These are phyloP conservation scores for Kodamaea kakaduensis DNA, from an alignment of 805 yeast species.

Conservation along the genomic window DNA sequence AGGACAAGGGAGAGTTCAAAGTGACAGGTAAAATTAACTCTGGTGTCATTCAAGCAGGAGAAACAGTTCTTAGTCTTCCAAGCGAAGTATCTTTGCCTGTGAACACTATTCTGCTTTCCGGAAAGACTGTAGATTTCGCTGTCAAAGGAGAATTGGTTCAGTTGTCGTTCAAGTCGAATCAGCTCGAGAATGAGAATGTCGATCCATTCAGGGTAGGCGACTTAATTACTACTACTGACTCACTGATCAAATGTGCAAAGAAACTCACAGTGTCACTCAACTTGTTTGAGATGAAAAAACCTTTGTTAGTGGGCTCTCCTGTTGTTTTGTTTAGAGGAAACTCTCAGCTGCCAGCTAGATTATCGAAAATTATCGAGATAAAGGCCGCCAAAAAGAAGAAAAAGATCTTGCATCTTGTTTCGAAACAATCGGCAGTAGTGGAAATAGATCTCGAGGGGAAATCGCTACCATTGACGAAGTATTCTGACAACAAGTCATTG, in stretches of 20 bases:
- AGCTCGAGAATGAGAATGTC: slow-evolving; percentile 45
- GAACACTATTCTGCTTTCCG: slow-evolving; percentile 33
- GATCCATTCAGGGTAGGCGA: slow-evolving; percentile 65
- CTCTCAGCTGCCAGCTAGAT: slow-evolving; percentile 63
- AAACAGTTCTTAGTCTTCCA: slow-evolving; percentile 57
- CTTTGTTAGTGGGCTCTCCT: slow-evolving; percentile 76
- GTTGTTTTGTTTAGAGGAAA: slow-evolving; percentile 75
- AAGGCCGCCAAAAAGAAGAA: slow-evolving; percentile 22
- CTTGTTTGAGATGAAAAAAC: slow-evolving; percentile 51
- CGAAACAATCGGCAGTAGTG: slow-evolving; percentile 57
- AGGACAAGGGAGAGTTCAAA: slow-evolving; percentile 44
- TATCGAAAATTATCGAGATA: slow-evolving; percentile 41
- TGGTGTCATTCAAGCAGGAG: slow-evolving; percentile 71
- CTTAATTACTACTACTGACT: slow-evolving; percentile 28
- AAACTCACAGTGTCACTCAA: slow-evolving; percentile 26
- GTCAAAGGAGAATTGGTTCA: slow-evolving; percentile 61
- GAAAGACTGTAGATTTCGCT: slow-evolving; percentile 45
- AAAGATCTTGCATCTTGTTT: slow-evolving; percentile 48
- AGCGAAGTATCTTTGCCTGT: slow-evolving; percentile 42
- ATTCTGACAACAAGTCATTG: slow-evolving; percentile 44
- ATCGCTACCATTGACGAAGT: slow-evolving; percentile 50
- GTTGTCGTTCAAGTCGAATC: slow-evolving; percentile 42
- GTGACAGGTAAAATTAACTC: slow-evolving; percentile 63
- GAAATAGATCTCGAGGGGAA: slow-evolving; percentile 48
- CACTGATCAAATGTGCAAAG: slow-evolving; percentile 24